Base-by-base conservation (phyloP, 202 grass and related monocot genomes). In the Zizania palustris region DNA sequence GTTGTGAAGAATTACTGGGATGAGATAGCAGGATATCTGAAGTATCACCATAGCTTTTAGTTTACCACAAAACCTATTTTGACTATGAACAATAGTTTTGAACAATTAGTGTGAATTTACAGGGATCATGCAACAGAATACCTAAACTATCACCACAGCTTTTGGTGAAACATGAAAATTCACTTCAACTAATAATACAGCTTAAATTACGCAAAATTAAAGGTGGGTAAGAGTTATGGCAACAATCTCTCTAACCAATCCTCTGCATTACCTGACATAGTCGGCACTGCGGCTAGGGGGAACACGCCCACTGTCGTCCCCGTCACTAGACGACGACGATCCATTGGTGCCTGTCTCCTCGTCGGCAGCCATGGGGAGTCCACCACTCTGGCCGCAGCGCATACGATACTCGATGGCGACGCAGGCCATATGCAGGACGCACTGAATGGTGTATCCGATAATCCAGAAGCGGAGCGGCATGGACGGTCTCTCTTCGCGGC, bases 401-500 rank as follows among this genome's bases (percentile, higher is more conserved):
- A 69, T 69, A 22, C 82, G 72, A 33, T 90, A 90, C 79, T 90
- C 87, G 65, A 65, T 46, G 71, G 82, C 83, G 76, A 88, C 82
- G 40, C 77, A 88, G 35, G 78, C 78, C 69, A 93, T 86, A 59
- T 90, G 85, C 19, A 84, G 28, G 60, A 90, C 12, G 80, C 88
- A 90, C 85, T 90, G 82, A n/a, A 88, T 19, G 18, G 74, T 82
- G 73, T 93, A 93, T 0, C 91, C 91, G 6, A 35, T 71, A 42
- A 93, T 62, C 85, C 88, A 93, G 54, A 88, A 14, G 0, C 88
- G 59, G 34, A 93, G 80, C 9, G 88, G 85, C 59, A 84, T 62
- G 38, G 76, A 51, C 0, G 85, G 63, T 3, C 34, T 79, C 67
- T 93, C 88, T 16, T 63, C 22, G 18, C 20, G 78, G 65, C 86